Percentiles rank a stretch among this genome's conserved stretches.
These are phyloP conservation scores for Aspergillus sojae DNA, from an alignment of 2,329 filamentous ascomycete species.

Conservation along the genomic window DNA sequence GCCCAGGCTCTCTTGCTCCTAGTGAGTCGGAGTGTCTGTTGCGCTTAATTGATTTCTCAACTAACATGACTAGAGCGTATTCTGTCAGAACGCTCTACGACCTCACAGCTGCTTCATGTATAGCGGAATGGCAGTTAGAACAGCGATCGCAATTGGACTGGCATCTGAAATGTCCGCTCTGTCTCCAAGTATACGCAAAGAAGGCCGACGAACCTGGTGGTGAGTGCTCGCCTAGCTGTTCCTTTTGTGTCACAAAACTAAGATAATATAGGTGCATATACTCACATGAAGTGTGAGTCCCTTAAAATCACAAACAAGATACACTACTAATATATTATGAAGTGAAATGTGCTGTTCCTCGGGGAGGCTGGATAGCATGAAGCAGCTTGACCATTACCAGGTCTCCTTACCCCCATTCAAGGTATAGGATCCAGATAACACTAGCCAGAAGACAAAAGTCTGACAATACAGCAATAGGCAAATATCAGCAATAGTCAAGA, in stretches of 20 bases:
- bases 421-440: slow-evolving; percentile 5
- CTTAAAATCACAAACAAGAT: background rate
- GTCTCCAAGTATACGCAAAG: slow-evolving; percentile 17
- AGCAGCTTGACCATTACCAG: slow-evolving; percentile 30
- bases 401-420: slow-evolving; percentile 23
- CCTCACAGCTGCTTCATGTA: slow-evolving; percentile 41
- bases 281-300: slow-evolving; percentile 24
- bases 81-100: slow-evolving; percentile 37
- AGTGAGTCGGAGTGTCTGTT: slow-evolving; percentile 11
- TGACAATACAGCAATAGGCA: background rate
- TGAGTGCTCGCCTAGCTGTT: slow-evolving; percentile 10
- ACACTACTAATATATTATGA: background rate
- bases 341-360: slow-evolving; percentile 37
- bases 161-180: slow-evolving; percentile 29
- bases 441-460: background rate
- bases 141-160: slow-evolving; percentile 37
- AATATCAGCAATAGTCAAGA: slow-evolving; percentile 10
- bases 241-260: background rate
- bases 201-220: slow-evolving; percentile 30
- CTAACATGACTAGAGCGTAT: slow-evolving; percentile 21
- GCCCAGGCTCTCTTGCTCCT: slow-evolving; percentile 30
- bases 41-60: background rate
- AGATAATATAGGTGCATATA: slow-evolving; percentile 21
- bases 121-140: slow-evolving; percentile 38
- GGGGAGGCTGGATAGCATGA: slow-evolving; percentile 32